Evolutionary conservation across 1,284 basidiomycete genomes (phyloP), one percentile per base, ranked within the genome.

Genomic region (Paramarasmius palmivorus): DNA sequence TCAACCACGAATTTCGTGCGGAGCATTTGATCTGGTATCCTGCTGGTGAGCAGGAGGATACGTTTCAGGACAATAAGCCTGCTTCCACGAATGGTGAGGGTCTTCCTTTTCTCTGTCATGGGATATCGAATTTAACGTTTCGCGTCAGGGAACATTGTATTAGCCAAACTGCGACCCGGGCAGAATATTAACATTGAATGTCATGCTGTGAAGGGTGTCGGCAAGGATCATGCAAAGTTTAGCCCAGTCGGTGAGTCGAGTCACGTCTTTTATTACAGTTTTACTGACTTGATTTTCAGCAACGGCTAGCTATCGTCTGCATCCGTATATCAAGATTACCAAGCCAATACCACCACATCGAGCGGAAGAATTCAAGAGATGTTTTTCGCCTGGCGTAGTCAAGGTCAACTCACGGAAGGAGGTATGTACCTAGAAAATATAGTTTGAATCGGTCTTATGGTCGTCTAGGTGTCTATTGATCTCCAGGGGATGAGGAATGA

Each of bases 141-240:
- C 12, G 6, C 12, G 6, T 12, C 29, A 32, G 29, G 79, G 19
- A 86, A 96, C 65, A 96, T 98, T 60, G 86, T 99, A 20, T 78
- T 99, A 26, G 91, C 90, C n/a, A 99, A 99, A 71, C 74, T 99
- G 45, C 77, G 95, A 40, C 96, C 96, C 0, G 96, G 95, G 3
- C 92, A 95, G 68, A 78, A 80, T 46, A 76, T 98, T 39, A 79
- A 90, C 34, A 82, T 95, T 72, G 93, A 98, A 67, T 67, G 97
- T 56, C 95, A 99, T 68, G 95, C 94, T 45, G 79, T 95, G 56
- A 98, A 98, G 68, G 93, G 95, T 6, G 84, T 93, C n/a, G 95
- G 94, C 19, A 93, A 92, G 63, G 94, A 96, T 63, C 97, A 99
- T 66, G 95, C 97, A 39, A 99, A 99, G 68, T 99, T 92, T 71